Evolutionary conservation across 768 basidiomycete genomes (phyloP).

Genomic region (Russula emetica): DNA sequence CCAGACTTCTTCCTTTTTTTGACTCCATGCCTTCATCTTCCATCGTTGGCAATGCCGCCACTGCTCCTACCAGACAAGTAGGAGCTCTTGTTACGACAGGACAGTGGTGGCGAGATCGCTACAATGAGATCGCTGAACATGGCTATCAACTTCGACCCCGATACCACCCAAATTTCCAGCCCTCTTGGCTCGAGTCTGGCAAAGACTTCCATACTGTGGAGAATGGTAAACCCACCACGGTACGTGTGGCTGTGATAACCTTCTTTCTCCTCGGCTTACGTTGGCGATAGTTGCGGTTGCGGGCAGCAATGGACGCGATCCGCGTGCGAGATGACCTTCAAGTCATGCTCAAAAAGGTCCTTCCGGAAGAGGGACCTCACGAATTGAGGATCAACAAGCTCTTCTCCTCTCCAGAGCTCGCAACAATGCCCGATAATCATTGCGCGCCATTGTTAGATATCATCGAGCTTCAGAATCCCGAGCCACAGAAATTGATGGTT

Average conservation of each 20-base stretch:
- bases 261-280: not conserved
- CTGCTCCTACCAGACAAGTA: not conserved
- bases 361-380: slow-evolving; percentile 10
- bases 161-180: slow-evolving; percentile 16
- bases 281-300: slow-evolving; percentile 7
- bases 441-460: slow-evolving; percentile 30
- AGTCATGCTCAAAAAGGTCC: slow-evolving; percentile 21
- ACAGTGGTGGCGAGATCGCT: slow-evolving; percentile 19
- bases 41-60: not conserved
- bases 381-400: slow-evolving; percentile 13
- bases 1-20: not conserved
- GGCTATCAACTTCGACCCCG: slow-evolving; percentile 23
- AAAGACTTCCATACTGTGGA: slow-evolving; percentile 18
- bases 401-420: slow-evolving; percentile 26
- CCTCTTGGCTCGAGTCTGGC: slow-evolving; percentile 12
- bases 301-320: slow-evolving; percentile 18
- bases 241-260: not conserved
- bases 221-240: slow-evolving; percentile 17
- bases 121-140: not conserved
- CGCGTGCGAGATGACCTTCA: slow-evolving; percentile 11
- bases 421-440: slow-evolving; percentile 32
- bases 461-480: slow-evolving; percentile 18
- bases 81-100: slow-evolving; percentile 18
- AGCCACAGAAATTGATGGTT: slow-evolving; percentile 31
- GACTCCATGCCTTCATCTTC: not conserved